Base-by-base conservation (phyloP, 225 moss, liverwort and hornwort species). In the Polytrichum commune region DNA sequence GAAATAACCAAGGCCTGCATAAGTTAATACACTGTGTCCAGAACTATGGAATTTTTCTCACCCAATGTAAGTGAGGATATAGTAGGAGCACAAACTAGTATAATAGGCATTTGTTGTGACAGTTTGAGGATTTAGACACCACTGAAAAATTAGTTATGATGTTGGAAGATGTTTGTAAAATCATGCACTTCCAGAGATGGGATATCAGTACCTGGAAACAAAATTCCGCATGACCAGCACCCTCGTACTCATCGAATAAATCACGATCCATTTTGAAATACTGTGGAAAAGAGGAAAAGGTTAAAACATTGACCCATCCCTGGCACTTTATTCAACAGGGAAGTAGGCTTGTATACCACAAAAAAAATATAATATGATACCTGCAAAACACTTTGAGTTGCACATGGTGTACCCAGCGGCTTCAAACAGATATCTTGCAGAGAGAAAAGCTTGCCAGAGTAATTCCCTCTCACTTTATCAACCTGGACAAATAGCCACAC, bases 391-490 rank as follows among this genome's bases (percentile, higher is more conserved):
- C 93, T 96, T 80, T 93, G 93, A 69, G 86, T 91, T 69, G 96
- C 96, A 76, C 96, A 97, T 60, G 96, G 92, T 69, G 92, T 91
- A 79, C 92, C 93, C 62, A 92, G 75, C 69, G 96, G 96, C 77
- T 97, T 97, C 74, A 92, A 68, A 78, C 96, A 97, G 53, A 97
- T 93, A 73, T 97, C 96, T 62, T 93, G 88, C 71, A 97, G 93
- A 53, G 93, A 91, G 55, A 93, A 74, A 56, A 82, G 67, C 66
- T 70, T 79, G 32, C 93, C 89, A 67, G 90, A 84, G 63, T 73
- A 71, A 73, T 91, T 91, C 66, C 86, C 96, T 60, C 89, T 80
- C 69, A 97, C 87, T 72, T 71, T 73, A 84, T 97, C 90, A 81
- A 97, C 73, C 96, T 97, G 86, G 69, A 69, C 27, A 69, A 9